Evolutionary conservation across 306 rosid species (phyloP).

Genomic region (Potentilla sterilis): DNA sequence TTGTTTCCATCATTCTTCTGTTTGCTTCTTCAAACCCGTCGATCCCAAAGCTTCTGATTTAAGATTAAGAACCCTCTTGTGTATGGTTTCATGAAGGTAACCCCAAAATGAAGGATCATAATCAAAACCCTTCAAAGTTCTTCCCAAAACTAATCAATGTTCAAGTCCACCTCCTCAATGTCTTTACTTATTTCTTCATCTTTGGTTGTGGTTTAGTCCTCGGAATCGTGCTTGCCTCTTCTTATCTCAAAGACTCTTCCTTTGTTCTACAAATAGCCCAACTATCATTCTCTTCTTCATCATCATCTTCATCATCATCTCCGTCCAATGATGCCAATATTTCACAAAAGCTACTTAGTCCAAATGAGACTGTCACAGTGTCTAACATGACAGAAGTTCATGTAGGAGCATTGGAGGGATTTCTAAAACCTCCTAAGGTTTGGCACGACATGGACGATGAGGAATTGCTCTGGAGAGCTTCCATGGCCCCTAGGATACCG

Average conservation of each 20-base stretch:
- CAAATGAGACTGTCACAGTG: background rate
- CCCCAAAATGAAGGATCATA: conserved; percentile 13
- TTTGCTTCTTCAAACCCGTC: background rate
- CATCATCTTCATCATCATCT: conserved; percentile 24
- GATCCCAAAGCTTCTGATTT: background rate
- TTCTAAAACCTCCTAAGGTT: conserved; percentile 39
- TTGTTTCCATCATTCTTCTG: background rate
- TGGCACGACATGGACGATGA: conserved; percentile 61
- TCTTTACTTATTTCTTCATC: conserved; percentile 41
- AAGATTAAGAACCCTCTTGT: background rate
- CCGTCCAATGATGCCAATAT: conserved; percentile 2
- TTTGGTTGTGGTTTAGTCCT: conserved; percentile 58
- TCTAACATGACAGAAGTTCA: conserved; percentile 12
- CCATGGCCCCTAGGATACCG: conserved; percentile 46
- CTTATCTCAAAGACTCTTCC: conserved; percentile 35
- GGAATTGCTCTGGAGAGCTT: conserved; percentile 86
- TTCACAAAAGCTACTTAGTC: background rate
- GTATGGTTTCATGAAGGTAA: background rate
- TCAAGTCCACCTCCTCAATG: conserved; percentile 39
- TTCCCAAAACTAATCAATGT: conserved; percentile 36
- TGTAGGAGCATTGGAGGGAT: conserved; percentile 41
- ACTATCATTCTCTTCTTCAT: conserved; percentile 35
- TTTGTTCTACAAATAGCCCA: conserved; percentile 53
- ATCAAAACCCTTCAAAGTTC: conserved; percentile 32
- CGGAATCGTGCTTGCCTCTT: conserved; percentile 49